These are phyloP conservation scores for Leishmania braziliensis DNA, from an alignment of 208 protist species.

Conservation along the genomic window DNA sequence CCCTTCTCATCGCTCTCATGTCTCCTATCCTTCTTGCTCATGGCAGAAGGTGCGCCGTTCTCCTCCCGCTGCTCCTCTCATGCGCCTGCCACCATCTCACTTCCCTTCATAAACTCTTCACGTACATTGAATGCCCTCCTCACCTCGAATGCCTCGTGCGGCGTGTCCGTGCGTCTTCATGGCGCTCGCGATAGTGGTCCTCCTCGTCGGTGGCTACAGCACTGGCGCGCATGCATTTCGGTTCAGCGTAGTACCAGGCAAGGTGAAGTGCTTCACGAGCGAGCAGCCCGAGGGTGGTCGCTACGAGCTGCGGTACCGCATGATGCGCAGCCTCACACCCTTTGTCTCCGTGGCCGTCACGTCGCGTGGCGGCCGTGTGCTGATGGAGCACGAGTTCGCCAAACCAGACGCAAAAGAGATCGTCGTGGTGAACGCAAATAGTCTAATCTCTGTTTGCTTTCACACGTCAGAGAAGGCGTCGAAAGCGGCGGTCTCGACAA, in stretches of 20 bases:
- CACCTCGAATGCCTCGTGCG: neutral
- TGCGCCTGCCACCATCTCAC: neutral
- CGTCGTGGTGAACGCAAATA: slow-evolving; percentile 34
- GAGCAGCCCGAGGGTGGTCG: slow-evolving; percentile 50
- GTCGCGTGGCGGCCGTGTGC: slow-evolving; percentile 35
- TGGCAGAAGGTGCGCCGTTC: neutral
- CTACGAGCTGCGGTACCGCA: slow-evolving; percentile 75
- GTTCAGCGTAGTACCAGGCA: slow-evolving; percentile 61
- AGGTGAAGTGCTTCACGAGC: slow-evolving; percentile 71
- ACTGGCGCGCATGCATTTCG: slow-evolving; percentile 42
- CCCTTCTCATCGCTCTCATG: neutral
- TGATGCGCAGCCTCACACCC: slow-evolving; percentile 62
- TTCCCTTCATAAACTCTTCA: neutral
- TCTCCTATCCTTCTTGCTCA: neutral
- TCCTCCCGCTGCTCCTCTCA: neutral
- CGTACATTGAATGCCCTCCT: neutral
- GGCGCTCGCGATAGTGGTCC: slow-evolving; percentile 14
- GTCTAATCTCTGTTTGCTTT: slow-evolving; percentile 72
- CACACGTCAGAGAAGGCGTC: slow-evolving; percentile 46
- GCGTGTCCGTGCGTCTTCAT: slow-evolving; percentile 3
- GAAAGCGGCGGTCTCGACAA: slow-evolving; percentile 47
- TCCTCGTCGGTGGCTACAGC: slow-evolving; percentile 7
- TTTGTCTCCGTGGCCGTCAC: slow-evolving; percentile 72
- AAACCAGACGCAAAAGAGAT: slow-evolving; percentile 53
- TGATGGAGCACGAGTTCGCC: slow-evolving; percentile 68